Base-by-base conservation (phyloP, 106 monocot genomes). In the Allium fistulosum region DNA sequence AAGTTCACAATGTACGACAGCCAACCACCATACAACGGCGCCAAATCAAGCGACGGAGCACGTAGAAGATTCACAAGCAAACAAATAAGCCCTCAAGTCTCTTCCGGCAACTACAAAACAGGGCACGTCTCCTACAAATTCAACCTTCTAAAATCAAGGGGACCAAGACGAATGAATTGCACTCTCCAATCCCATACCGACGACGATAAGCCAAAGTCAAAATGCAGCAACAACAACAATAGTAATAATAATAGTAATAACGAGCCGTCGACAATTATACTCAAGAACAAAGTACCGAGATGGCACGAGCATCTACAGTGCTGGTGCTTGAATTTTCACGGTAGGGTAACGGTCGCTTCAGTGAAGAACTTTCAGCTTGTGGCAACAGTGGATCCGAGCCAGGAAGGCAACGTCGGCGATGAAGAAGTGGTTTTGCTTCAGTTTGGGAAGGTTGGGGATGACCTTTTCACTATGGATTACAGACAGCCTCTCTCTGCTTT, bases 281-380 rank as follows among this genome's bases (percentile, higher is more conserved):
- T 90, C n/a, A 71, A 71, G 69, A 90, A 86, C 75, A 86, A 90
- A 74, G 78, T 83, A 37, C 90, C 90, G 8, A 61, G 85, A 57
- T 90, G 90, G 90, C 90, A 90, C 22, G 85, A 90, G 71, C 90
- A 90, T 47, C 70, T 90, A 11, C 90, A 90, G 57, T 90, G 86
- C 78, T 90, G 90, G 90, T 90, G 90, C 72, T 72, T 91, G 65
- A 91, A 91, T 66, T 91, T 91, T 72, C 83, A 91, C 57, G 90
- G 86, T 0, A 69, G 86, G 9, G 90, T 91, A 2, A 91, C 86
- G 0, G 86, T 91, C 17, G 90, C 90, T 15, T 91, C 86, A 0
- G 83, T 91, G 62, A 91, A 91, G 83, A 91, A 91, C 67, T 91
- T 91, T 51, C 90, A 91, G 74, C 65, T 91, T 50, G 84, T 77